Percentiles rank a stretch among this genome's conserved stretches.
Conservation (phyloP, 2,329 filamentous ascomycete species). For the Colletotrichum theobromicola region DNA sequence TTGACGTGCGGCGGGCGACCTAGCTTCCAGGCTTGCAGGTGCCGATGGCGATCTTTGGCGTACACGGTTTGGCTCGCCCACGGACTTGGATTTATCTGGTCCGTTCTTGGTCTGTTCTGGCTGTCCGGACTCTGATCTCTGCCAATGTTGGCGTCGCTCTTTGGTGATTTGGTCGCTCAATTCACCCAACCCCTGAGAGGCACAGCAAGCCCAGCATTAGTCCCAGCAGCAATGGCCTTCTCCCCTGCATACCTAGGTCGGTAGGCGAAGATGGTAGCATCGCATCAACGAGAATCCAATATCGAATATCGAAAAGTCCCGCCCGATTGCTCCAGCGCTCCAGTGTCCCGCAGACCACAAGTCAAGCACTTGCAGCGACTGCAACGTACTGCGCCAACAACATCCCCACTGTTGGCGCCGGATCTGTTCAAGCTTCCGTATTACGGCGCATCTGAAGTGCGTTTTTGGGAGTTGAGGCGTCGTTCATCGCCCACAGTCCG, state of each 20-base stretch:
- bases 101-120: neutral
- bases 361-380: neutral
- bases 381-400: slow-evolving; percentile 14
- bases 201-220: slow-evolving; percentile 5
- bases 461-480: neutral
- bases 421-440: slow-evolving; percentile 6
- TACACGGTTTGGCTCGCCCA: slow-evolving; percentile 1
- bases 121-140: neutral
- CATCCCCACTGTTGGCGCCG: slow-evolving; percentile 4
- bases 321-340: neutral
- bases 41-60: slow-evolving; percentile 14
- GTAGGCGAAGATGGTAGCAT: neutral
- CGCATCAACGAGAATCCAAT: neutral
- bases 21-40: neutral
- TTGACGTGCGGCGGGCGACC: neutral
- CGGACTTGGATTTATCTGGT: neutral
- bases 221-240: neutral
- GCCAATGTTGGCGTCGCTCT: neutral
- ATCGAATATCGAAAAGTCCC: neutral
- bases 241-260: neutral
- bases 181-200: slow-evolving; percentile 9
- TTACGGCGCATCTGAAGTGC: neutral
- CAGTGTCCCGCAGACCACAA: neutral
- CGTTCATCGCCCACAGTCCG: neutral
- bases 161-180: neutral